These are phyloP conservation scores for Diaporthe caulivora DNA, from an alignment of 2,329 filamentous ascomycete genomes.

Conservation along the genomic window DNA sequence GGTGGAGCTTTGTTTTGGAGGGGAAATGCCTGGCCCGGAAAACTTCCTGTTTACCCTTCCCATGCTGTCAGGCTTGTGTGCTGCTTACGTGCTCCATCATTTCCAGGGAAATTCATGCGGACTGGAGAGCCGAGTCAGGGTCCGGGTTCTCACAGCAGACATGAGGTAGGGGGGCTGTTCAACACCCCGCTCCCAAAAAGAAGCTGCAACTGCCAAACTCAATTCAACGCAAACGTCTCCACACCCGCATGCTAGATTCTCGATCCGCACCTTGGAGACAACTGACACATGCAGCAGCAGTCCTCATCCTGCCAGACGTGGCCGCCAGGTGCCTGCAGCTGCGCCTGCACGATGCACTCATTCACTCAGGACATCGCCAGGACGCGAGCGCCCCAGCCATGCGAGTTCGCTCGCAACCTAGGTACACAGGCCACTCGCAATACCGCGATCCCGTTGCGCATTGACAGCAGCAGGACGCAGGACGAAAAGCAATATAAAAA, in stretches of 20 bases:
- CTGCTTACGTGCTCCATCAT: background rate
- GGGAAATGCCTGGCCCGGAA: background rate
- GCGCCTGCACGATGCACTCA: background rate
- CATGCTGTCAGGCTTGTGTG: too few species aligned
- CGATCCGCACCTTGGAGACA: background rate
- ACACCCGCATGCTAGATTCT: background rate
- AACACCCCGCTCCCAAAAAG: background rate
- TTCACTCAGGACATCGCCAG: background rate
- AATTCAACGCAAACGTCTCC: background rate
- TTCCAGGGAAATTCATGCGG: background rate
- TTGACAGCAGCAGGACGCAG: background rate
- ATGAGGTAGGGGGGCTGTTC: too few species aligned
- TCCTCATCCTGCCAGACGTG: background rate
- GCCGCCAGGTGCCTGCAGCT: too few species aligned
- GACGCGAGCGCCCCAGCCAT: background rate
- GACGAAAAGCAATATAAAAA: background rate
- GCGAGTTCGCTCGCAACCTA: too few species aligned
- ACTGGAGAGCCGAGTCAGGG: background rate
- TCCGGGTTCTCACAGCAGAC: constrained; percentile 5
- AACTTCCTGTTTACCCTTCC: background rate
- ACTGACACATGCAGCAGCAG: background rate
- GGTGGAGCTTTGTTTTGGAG: constrained; percentile 14
- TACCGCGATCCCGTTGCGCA: background rate
- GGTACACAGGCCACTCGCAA: too few species aligned
- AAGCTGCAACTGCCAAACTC: constrained; percentile 8